Evolutionary conservation across 306 rosid genomes (phyloP), one percentile per base, ranked within the genome.

Genomic region (Phaseolus lunatus): DNA sequence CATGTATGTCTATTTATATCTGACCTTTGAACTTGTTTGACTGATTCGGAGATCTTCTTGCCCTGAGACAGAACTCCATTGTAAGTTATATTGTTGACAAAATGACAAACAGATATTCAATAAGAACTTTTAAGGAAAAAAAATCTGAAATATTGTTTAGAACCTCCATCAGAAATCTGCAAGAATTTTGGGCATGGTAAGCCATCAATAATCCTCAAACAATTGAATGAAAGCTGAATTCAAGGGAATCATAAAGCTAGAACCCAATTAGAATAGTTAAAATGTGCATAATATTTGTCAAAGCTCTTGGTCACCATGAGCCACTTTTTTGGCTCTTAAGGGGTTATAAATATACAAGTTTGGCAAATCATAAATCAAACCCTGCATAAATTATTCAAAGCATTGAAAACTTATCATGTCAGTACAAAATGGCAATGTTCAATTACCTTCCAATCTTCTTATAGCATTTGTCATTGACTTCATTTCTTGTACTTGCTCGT

Each of bases 401-500:
- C 63, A 76, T 71, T 52, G 41, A 7, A 24, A 26, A 58, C 49
- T 74, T 77, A 22, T 63, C 48, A 62, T 49, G 41, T 70, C 65
- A 41, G 50, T 73, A n/a, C 45, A 45, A 81, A 75, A 80, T 70
- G 47, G 24, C 7, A 82, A 63, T 29, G 56, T 63, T 26, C 54
- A 39, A 76, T 49, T 87, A 96, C 99, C 99, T 92, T 96, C 98
- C 87, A 96, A 66, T 87, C 87, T 85, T 78, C 77, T 83, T 59
- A 96, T 78, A 63, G 93, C 88, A 84, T 80, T 87, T 69, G 91
- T 87, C 98, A 96, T 91, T 65, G 85, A 85, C 89, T 91, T 96
- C 96, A 92, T 91, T 88, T 96, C 97, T 78, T 87, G 94, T 67
- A 92, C 85, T 85, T 96, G 99, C 67, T 83, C 78, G 77, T 90